A percentile compares a stretch with the other conserved stretches of the same genome.
phyloP scores from a whole-genome alignment of 257 asterid genomes.

The Gynochthodes officinalis region DNA sequence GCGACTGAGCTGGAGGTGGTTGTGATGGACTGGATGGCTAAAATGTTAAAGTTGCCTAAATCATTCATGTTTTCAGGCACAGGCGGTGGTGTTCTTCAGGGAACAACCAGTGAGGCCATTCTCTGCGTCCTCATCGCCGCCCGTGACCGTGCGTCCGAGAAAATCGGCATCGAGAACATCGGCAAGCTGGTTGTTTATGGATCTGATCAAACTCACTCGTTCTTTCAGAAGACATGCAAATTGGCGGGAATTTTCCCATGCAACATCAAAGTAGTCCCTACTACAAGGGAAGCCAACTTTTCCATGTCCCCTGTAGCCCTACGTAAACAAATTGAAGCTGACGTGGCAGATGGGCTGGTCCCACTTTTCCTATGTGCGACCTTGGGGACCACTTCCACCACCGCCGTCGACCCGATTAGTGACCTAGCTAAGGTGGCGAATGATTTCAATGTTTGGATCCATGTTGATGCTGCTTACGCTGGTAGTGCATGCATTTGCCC shows the following conservation, averaged over 20 bases:
- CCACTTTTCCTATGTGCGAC: constrained; percentile 67
- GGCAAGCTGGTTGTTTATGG: constrained; percentile 59
- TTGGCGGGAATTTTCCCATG: constrained; percentile 58
- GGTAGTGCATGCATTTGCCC: constrained; percentile 73
- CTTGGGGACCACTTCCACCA: constrained; percentile 71
- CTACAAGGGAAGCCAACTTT: constrained; percentile 32
- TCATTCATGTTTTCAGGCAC: constrained; percentile 65
- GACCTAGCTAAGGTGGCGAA: constrained; percentile 54
- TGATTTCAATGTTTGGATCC: constrained; percentile 54
- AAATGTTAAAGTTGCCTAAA: constrained; percentile 56
- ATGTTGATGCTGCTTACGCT: constrained; percentile 74
- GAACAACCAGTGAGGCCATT: constrained; percentile 69
- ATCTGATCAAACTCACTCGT: constrained; percentile 79
- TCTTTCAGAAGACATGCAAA: constrained; percentile 58
- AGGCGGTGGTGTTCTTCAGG: constrained; percentile 83
- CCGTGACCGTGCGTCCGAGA: constrained; percentile 46
- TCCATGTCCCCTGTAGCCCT: constrained; percentile 36
- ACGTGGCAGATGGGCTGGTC: constrained; percentile 41
- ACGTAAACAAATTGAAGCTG: constrained; percentile 35
- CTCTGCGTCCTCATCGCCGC: constrained; percentile 63
- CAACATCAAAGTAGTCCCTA: constrained; percentile 50
- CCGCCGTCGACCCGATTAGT: constrained; percentile 53
- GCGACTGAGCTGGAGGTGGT: constrained; percentile 83
- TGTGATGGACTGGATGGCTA: constrained; percentile 83
- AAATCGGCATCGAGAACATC: constrained; percentile 43